Percentiles rank a stretch among this genome's conserved stretches.
Conservation (phyloP, 768 basidiomycete genomes). For the Kwoniella bestiolae region DNA sequence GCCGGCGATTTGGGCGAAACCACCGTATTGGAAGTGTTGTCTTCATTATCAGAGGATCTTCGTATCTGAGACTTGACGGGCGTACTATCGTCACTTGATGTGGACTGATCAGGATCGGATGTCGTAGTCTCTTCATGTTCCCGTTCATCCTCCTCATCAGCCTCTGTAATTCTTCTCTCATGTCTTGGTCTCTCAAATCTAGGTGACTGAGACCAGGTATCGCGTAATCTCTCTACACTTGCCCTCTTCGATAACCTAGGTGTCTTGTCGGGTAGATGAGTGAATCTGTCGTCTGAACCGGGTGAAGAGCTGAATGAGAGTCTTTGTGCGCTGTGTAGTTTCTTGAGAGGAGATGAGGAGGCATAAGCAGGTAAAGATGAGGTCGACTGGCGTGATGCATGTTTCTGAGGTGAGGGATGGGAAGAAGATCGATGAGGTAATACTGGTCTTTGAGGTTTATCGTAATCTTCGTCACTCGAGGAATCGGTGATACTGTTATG, state of each 20-base stretch:
- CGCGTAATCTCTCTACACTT: conserved; percentile 30
- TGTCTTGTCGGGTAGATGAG: conserved; percentile 42
- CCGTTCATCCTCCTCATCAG: conserved; percentile 31
- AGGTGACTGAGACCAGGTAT: background rate
- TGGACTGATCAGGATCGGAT: background rate
- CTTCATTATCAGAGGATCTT: background rate
- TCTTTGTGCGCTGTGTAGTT: conserved; percentile 17
- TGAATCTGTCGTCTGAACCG: conserved; percentile 40
- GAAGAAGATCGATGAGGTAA: conserved; percentile 8
- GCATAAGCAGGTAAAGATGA: background rate
- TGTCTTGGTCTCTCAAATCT: conserved; percentile 26
- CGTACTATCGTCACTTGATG: conserved; percentile 2
- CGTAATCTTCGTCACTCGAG: conserved; percentile 17
- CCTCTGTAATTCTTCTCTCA: conserved; percentile 44
- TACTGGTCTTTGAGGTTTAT: background rate
- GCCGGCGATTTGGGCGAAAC: background rate
- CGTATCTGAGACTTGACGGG: background rate
- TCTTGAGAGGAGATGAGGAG: conserved; percentile 1
- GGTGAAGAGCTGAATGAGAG: conserved; percentile 19
- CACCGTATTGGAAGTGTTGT: background rate
- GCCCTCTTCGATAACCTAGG: conserved; percentile 38
- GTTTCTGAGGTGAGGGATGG: background rate
- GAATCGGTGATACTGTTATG: conserved; percentile 4
- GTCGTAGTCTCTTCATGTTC: background rate
- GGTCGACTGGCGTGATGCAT: background rate